Evolutionary conservation across 305 asterid genomes (phyloP), one percentile per base, ranked within the genome.

Genomic region (Fraxinus velutina): DNA sequence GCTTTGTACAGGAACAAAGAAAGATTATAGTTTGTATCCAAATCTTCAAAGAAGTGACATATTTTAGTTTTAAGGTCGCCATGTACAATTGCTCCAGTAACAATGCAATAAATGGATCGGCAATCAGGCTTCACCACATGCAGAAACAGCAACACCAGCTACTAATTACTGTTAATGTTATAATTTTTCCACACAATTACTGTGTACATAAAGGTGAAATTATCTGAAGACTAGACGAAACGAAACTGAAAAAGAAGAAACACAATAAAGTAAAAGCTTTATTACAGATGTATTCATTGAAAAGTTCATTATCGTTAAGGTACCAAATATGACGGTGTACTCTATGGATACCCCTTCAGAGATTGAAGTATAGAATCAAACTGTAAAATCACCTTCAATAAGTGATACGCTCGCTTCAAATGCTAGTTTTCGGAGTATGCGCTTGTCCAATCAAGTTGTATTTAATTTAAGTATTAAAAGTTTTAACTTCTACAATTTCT

Each of bases 321-420:
- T 15, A 4, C 60, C 66, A 55, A 55, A 55, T 55, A 55, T 55
- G 66, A 55, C 66, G 6, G 8, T 1, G 21, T 55, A 17, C 22
- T 24, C 6, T 24, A 62, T 24, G 34, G 75, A 39, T 70, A 29
- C 24, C 55, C 55, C 15, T 52, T 47, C 0, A 70, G 7, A 36
- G 24, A 83, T 71, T 77, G 55, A 9, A 76, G 42, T 39, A 42
- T 7, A n/a, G 79, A 44, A 80, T 77, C 80, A 37, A 77, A 73
- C 55, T 55, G 83, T 42, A 7, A 27, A 22, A 73, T 78, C 80
- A 21, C 79, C 86, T 30, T 73, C 79, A 73, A 74, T 2, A 17
- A 79, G 19, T 15, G 52, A 39, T 15, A 78, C 8, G 2, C 27
- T 44, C 64, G 76, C 80, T 71, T 77, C 30, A 76, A 66, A 55